Evolutionary conservation across 2,329 filamentous ascomycete genomes (phyloP).

Genomic region (Bisporella sp.): DNA sequence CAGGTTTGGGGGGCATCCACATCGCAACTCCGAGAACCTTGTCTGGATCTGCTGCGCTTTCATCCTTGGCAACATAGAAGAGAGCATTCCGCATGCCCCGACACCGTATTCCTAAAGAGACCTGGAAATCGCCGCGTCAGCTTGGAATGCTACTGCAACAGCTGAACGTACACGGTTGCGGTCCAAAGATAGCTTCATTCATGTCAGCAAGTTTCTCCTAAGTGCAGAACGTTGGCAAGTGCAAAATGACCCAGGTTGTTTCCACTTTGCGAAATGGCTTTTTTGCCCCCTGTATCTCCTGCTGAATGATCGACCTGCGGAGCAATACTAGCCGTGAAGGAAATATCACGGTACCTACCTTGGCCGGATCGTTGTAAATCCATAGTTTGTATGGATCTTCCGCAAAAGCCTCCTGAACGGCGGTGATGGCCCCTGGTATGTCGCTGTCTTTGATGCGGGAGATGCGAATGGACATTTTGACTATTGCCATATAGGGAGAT

Average conservation of each 20-base stretch:
- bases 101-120: constrained; percentile 48
- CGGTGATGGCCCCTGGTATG: constrained; percentile 56
- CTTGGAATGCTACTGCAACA: no score
- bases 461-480: constrained; percentile 45
- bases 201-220: constrained; percentile 4
- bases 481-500: neutral
- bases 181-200: constrained; percentile 6
- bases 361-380: constrained; percentile 51
- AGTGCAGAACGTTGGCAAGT: no score
- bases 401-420: constrained; percentile 59
- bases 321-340: no score
- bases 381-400: constrained; percentile 61
- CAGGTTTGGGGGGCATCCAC: constrained; percentile 56
- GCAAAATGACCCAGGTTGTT: no score
- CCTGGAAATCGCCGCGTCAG: neutral
- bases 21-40: constrained; percentile 64
- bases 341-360: constrained; percentile 33
- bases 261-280: no score
- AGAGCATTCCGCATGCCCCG: constrained; percentile 62
- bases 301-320: no score
- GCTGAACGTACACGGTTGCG: constrained; percentile 3
- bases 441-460: constrained; percentile 48
- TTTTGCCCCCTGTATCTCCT: no score
- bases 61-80: constrained; percentile 63
- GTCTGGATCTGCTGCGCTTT: constrained; percentile 29